Evolutionary conservation across 441 rosid species (phyloP), one percentile per base, ranked within the genome.

Genomic region (Populus hybrid): DNA sequence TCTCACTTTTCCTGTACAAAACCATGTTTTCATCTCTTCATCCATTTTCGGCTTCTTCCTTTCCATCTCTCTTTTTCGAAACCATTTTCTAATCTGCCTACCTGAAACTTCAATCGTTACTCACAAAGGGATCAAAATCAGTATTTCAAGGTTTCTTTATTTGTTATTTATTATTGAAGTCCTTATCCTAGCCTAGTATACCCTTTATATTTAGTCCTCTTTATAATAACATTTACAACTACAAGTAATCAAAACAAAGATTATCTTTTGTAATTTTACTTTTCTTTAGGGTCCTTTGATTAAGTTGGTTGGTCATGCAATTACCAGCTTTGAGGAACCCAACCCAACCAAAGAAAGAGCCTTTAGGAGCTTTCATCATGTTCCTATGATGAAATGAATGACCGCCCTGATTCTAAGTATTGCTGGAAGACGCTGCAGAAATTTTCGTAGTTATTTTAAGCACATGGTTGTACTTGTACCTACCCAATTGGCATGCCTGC

Each of bases 401-500:
- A 46, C 19, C 3, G 19, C 57, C 6, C 6, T 14, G 18, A 14
- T 46, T 46, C 57, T 46, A 19, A 46, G 57, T 46, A 46, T 46
- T 46, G 57, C 57, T 18, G 14, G 57, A 46, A 46, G 57, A 14
- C 2, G 2, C 57, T 74, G 84, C 74, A 40, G 87, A 83, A 78
- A 82, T 70, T 30, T 80, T 77, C 57, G 81, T 78, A 76, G 71
- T 74, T 76, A 78, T 74, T 79, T 78, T 59, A 87, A 32, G 80
- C 69, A 76, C 38, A 26, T 30, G 86, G 77, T 19, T 14, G 19
- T 11, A 46, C 57, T 69, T 70, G 93, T 61, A 74, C 76, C 73
- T 75, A 85, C 69, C 77, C 69, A 74, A 68, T 84, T 68, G 87
- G 85, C 76, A 78, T 40, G 28, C 87, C 78, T 40, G 84, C 78